Conservation (phyloP, 179 eudicot genomes). For the Drosera spatulata region DNA sequence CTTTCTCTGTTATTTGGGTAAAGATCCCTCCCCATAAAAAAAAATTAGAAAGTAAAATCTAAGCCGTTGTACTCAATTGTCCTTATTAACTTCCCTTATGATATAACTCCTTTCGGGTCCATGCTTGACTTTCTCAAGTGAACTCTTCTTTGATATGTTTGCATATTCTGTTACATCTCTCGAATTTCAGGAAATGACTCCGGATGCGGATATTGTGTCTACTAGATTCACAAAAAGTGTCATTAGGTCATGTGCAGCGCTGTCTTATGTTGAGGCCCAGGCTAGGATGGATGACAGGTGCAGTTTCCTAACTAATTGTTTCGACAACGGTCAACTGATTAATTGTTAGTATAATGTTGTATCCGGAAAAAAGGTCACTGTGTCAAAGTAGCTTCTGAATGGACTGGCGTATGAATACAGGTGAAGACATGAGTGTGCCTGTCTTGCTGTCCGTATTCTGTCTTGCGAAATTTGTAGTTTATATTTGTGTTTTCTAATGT, state of each 20-base stretch:
- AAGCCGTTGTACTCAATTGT: no score
- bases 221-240: slow-evolving; percentile 83
- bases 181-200: slow-evolving; percentile 88
- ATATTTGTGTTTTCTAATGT: no score
- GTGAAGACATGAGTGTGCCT: no score
- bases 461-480: no score
- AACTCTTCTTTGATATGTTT: background rate
- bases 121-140: background rate
- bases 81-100: no score
- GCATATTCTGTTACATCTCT: background rate
- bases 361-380: no score
- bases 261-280: slow-evolving; percentile 98
- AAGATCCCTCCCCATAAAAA: no score
- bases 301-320: background rate
- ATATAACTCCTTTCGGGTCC: background rate
- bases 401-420: no score
- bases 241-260: slow-evolving; percentile 91
- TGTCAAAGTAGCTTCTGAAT: no score
- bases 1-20: slow-evolving; percentile 98
- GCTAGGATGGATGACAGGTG: slow-evolving; percentile 99
- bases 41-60: no score
- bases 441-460: background rate
- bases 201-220: slow-evolving; percentile 81
- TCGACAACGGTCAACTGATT: no score
- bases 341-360: no score